Evolutionary conservation across 306 rosid genomes (phyloP), one percentile per base, ranked within the genome.

Genomic region (Sechiopsis laciniata): DNA sequence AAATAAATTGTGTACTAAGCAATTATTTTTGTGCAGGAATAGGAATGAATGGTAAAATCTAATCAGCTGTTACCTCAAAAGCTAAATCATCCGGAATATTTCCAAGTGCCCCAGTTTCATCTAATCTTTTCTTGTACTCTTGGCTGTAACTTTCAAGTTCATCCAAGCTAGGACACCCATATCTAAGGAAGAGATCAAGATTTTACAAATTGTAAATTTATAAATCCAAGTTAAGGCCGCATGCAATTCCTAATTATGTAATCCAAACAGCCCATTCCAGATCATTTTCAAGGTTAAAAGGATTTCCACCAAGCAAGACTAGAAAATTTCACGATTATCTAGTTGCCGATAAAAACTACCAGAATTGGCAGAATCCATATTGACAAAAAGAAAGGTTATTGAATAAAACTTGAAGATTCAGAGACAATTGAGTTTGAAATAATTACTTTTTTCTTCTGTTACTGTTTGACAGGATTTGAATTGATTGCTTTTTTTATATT

Each of bases 91-190:
- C 86, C 32, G 93, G 99, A 82, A 94, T 85, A 72, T 91, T 88
- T 79, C 97, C 97, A 57, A 81, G 87, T 75, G 80, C 88, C 79
- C 96, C 93, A 68, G 76, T 84, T 83, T 84, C 97, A 76, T 87
- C 97, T 75, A 94, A 79, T 76, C 82, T 89, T 78, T 82, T 84
- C 80, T 94, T 91, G 87, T 78, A 88, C 77, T 90, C 86, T 73
- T 80, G 76, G 79, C 82, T 89, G 76, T 83, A 94, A 79, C 74
- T 67, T 68, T 91, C 96, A 81, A 94, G 97, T 76, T 89, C 97
- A 48, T 89, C 88, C 84, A 87, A 55, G 84, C 83, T 84, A 17
- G 97, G 96, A 83, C 95, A 94, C n/a, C 97, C 99, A 73, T 86
- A 91, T 72, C 99, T 94, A 79, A 75, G 73, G 66, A 52, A 77